A percentile compares a stretch with the other conserved stretches of the same genome.
phyloP scores from a whole-genome alignment of 768 basidiomycete genomes.

The Boletus coccyginus region DNA sequence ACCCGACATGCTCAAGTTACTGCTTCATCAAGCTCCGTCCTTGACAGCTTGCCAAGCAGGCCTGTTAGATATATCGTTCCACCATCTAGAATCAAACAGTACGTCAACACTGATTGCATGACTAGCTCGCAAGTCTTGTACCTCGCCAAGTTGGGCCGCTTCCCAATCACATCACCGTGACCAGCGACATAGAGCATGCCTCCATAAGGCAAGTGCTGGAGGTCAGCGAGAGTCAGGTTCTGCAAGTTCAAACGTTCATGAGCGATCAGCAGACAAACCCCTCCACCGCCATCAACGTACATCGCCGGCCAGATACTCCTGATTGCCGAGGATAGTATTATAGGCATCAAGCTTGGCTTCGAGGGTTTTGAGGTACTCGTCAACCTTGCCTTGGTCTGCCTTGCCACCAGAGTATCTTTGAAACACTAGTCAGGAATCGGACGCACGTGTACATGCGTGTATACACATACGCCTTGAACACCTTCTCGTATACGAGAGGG shows the following conservation, averaged over 20 bases:
- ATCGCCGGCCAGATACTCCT: constrained; percentile 55
- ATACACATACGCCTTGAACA: constrained; percentile 48
- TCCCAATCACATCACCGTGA: constrained; percentile 27
- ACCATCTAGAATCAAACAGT: constrained; percentile 42
- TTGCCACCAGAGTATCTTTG: constrained; percentile 18
- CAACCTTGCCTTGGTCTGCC: constrained; percentile 23
- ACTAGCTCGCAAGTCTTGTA: constrained; percentile 14
- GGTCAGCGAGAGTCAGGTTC: constrained; percentile 53
- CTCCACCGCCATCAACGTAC: constrained; percentile 29
- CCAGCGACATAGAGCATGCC: constrained; percentile 24
- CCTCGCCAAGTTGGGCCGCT: constrained; percentile 45
- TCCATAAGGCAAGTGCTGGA: constrained; percentile 55
- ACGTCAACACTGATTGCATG: not conserved
- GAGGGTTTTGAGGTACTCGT: constrained; percentile 17
- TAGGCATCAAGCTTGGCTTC: constrained; percentile 46
- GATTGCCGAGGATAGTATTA: constrained; percentile 51
- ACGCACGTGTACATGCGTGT: too few relatives aligned
- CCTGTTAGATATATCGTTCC: constrained; percentile 44
- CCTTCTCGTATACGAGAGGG: constrained; percentile 44
- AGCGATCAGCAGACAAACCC: not conserved
- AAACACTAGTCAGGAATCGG: not conserved
- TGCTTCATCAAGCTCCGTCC: constrained; percentile 25
- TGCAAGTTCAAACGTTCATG: constrained; percentile 11
- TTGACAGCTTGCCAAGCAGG: constrained; percentile 47
- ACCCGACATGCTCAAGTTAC: not conserved